Conservation (phyloP, 2,329 filamentous ascomycete species). For the Penicillium sclerotigenum region DNA sequence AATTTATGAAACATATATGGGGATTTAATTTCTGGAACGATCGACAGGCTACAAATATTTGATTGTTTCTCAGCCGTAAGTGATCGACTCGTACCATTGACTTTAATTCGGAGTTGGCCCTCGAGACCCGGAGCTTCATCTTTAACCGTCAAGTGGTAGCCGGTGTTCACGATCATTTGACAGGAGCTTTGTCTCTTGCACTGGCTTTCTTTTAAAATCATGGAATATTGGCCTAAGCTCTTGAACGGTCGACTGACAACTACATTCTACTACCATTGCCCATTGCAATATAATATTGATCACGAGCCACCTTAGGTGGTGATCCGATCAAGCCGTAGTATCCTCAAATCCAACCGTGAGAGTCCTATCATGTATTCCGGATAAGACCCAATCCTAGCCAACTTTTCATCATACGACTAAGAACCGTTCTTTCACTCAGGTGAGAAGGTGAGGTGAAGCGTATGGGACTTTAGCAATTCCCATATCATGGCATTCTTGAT, state of each 20-base stretch:
- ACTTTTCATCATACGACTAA: neutral
- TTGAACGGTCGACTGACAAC: neutral
- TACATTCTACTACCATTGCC: neutral
- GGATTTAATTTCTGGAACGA: neutral
- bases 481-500: neutral
- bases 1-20: too few species aligned
- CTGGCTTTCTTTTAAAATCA: too few species aligned
- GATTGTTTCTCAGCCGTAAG: neutral
- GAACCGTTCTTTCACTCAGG: too few species aligned
- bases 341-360: neutral
- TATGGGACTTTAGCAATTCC: neutral
- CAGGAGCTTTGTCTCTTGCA: too few species aligned
- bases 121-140: too few species aligned
- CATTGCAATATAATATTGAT: neutral
- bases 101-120: neutral
- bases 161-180: too few species aligned
- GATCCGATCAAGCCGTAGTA: neutral
- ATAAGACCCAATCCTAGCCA: neutral
- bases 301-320: neutral
- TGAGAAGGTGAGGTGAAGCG: neutral
- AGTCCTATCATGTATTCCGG: neutral
- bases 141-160: too few species aligned
- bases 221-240: neutral
- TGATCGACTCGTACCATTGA: neutral
- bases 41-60: neutral